Evolutionary conservation across 805 yeast genomes (phyloP).

Genomic region (Wickerhamiella vanderwaltii): DNA sequence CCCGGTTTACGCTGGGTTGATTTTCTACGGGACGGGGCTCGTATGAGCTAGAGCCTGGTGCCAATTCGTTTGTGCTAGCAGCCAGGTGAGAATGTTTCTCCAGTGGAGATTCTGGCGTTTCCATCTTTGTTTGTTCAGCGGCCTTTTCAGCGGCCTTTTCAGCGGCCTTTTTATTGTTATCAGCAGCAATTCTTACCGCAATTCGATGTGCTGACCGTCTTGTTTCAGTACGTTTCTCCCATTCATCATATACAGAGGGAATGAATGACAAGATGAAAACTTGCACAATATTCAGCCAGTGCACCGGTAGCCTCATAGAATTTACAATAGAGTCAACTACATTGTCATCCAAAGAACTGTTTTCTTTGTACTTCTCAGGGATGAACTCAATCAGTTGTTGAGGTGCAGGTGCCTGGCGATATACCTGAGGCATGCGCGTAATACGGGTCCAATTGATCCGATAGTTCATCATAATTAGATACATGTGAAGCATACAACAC

Average conservation of each 20-base stretch:
- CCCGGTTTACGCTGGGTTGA: no score
- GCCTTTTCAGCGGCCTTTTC: no score
- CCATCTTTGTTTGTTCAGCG: no score
- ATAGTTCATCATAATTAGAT: background rate
- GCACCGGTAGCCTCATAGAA: background rate
- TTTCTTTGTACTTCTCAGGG: slow-evolving; percentile 1
- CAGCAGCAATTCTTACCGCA: slow-evolving; percentile 5
- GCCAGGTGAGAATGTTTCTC: no score
- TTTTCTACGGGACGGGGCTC: no score
- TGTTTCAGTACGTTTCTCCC: background rate
- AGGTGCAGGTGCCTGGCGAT: background rate
- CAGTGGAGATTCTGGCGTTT: no score
- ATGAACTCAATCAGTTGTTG: slow-evolving; percentile 1
- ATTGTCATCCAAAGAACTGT: background rate
- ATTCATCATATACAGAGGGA: slow-evolving; percentile 5
- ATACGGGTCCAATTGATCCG: background rate
- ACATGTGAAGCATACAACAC: background rate
- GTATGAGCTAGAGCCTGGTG: no score
- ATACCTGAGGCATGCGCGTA: slow-evolving; percentile 2
- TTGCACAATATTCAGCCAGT: background rate
- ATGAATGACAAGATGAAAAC: background rate
- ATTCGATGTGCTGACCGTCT: background rate
- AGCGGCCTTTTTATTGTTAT: no score
- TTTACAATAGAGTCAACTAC: background rate
- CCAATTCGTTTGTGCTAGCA: no score